A percentile compares a stretch with the other conserved stretches of the same genome.
Conservation (phyloP, 2,329 filamentous ascomycete species). For the Kalaharituber pfeilii region DNA sequence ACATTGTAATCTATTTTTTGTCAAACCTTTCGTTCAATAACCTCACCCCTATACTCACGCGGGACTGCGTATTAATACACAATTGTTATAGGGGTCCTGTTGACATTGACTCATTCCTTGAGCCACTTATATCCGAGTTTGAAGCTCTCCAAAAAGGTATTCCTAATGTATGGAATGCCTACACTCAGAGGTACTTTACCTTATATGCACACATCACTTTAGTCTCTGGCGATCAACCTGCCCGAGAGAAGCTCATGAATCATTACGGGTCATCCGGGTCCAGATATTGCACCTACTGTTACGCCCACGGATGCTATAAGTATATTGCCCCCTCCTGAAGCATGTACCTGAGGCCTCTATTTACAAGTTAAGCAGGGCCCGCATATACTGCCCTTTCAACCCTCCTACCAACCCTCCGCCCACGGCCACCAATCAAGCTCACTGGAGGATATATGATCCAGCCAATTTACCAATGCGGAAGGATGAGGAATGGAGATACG, state of each 20-base stretch:
- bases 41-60: no score
- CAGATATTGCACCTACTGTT: neutral
- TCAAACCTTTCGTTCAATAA: no score
- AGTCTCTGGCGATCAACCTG: constrained; percentile 5
- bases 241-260: constrained; percentile 3
- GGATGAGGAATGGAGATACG: neutral
- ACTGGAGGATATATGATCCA: neutral
- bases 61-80: no score
- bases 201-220: constrained; percentile 5
- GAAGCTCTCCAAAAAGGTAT: neutral
- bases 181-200: constrained; percentile 1
- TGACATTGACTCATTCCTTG: constrained; percentile 8
- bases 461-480: neutral
- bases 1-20: no score
- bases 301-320: neutral
- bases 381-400: neutral
- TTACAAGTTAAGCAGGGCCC: neutral
- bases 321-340: no score
- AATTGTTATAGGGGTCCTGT: constrained; percentile 4
- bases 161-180: neutral
- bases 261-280: neutral
- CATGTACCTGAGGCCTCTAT: neutral
- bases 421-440: neutral
- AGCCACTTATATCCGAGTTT: constrained; percentile 5
- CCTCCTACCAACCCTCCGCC: neutral